Conservation (phyloP, 106 monocot species). For the Dendrobium huoshanense region DNA sequence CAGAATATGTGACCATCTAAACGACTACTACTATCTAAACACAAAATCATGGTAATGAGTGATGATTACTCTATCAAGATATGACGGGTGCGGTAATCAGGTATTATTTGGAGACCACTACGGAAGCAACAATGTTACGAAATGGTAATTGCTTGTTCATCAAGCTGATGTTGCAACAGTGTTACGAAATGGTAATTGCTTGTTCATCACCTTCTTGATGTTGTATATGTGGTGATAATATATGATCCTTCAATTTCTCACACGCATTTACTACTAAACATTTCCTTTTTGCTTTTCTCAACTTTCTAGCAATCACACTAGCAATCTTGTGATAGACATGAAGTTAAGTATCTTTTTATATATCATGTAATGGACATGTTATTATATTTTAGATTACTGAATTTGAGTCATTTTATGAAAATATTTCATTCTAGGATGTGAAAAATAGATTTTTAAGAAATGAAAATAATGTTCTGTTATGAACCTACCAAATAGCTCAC, state of each 20-base stretch:
- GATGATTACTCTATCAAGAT: too few relatives aligned
- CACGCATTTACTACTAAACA: background rate
- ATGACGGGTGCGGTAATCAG: too few relatives aligned
- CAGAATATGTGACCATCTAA: too few relatives aligned
- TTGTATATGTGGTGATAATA: background rate
- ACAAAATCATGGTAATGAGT: too few relatives aligned
- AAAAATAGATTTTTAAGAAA: background rate
- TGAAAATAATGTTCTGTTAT: background rate
- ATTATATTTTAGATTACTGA: background rate
- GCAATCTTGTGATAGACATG: background rate
- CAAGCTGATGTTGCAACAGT: constrained; percentile 99
- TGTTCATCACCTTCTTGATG: background rate
- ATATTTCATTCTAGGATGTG: background rate
- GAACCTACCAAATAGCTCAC: background rate
- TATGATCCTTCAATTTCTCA: background rate
- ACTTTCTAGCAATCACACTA: background rate
- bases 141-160: too few relatives aligned
- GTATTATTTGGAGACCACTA: too few relatives aligned
- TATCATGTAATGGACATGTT: background rate
- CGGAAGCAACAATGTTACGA: too few relatives aligned
- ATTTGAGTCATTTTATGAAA: background rate
- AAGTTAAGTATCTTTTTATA: background rate
- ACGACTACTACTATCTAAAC: too few relatives aligned
- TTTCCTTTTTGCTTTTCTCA: background rate
- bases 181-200: constrained; percentile 78